Evolutionary conservation across 108 stramenopile genomes (phyloP).

Genomic region (Cyclostephanos tholiformis): DNA sequence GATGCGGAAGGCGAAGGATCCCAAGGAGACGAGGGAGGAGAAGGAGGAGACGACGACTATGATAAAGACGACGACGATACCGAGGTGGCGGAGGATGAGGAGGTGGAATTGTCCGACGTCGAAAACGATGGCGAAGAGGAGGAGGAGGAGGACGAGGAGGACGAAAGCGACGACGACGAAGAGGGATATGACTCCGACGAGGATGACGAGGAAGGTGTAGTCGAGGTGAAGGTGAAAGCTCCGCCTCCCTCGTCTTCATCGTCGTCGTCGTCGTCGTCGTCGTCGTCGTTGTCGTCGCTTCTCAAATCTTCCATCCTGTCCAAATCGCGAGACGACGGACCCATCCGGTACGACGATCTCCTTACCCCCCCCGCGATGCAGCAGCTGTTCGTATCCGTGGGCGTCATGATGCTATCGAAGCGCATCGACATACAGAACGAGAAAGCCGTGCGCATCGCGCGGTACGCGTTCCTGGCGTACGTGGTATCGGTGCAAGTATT

Average conservation of each 20-base stretch:
- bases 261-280: neutral
- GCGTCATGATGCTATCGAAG: constrained; percentile 62
- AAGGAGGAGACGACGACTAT: too few relatives aligned
- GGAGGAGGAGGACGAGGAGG: neutral
- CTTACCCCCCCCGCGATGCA: constrained; percentile 48
- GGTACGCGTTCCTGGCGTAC: constrained; percentile 64
- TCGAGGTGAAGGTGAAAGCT: neutral
- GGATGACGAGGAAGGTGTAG: constrained; percentile 19
- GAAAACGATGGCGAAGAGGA: constrained; percentile 20
- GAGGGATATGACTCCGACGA: neutral
- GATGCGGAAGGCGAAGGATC: constrained; percentile 9
- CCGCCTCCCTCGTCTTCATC: neutral
- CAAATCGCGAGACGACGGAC: constrained; percentile 6
- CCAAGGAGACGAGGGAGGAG: constrained; percentile 16
- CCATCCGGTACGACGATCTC: constrained; percentile 27
- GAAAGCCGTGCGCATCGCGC: constrained; percentile 49
- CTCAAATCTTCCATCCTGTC: constrained; percentile 26
- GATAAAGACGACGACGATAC: constrained; percentile 18
- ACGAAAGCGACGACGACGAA: neutral
- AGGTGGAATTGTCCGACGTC: constrained; percentile 17
- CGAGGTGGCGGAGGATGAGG: constrained; percentile 15
- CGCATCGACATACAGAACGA: constrained; percentile 60
- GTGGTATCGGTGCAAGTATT: constrained; percentile 63
- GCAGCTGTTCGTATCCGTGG: constrained; percentile 46
- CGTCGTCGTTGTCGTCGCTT: neutral